A percentile compares a stretch with the other conserved stretches of the same genome.
Conservation (phyloP, 1,284 basidiomycete genomes). For the Puccinia triticina region DNA sequence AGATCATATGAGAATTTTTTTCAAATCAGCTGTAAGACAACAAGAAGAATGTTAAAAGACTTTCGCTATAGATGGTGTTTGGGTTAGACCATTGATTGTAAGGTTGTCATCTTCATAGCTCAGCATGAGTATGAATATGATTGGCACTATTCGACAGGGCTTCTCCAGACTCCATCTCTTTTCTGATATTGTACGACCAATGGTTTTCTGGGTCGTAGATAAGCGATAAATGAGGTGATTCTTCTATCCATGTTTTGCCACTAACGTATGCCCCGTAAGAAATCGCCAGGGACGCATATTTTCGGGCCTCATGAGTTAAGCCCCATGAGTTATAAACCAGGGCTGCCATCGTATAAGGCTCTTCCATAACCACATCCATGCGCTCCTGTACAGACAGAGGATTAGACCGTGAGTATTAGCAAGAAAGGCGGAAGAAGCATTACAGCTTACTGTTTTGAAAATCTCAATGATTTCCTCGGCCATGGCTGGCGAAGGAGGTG, state of each 20-base stretch:
- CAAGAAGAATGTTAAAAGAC: too few species aligned
- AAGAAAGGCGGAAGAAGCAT: neutral
- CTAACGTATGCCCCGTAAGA: constrained; percentile 22
- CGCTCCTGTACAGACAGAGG: constrained; percentile 17
- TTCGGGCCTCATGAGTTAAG: constrained; percentile 22
- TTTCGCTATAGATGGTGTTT: too few species aligned
- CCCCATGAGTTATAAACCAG: constrained; percentile 34
- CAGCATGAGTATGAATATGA: constrained; percentile 8
- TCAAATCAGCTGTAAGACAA: too few species aligned
- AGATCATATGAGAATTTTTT: too few species aligned
- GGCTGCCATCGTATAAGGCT: constrained; percentile 29
- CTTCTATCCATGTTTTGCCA: constrained; percentile 9
- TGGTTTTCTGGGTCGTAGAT: constrained; percentile 20
- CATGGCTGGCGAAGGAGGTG: constrained; percentile 4
- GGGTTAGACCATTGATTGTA: neutral
- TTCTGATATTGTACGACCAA: constrained; percentile 33
- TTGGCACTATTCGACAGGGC: neutral
- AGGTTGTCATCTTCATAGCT: neutral
- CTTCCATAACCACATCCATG: constrained; percentile 22
- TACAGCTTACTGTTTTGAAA: constrained; percentile 28
- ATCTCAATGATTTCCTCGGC: constrained; percentile 22
- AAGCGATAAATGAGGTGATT: constrained; percentile 7
- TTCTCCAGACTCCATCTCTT: neutral
- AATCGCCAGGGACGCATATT: neutral
- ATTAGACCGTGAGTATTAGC: neutral